Conservation (phyloP, 257 asterid genomes). For the Vinca minor region DNA sequence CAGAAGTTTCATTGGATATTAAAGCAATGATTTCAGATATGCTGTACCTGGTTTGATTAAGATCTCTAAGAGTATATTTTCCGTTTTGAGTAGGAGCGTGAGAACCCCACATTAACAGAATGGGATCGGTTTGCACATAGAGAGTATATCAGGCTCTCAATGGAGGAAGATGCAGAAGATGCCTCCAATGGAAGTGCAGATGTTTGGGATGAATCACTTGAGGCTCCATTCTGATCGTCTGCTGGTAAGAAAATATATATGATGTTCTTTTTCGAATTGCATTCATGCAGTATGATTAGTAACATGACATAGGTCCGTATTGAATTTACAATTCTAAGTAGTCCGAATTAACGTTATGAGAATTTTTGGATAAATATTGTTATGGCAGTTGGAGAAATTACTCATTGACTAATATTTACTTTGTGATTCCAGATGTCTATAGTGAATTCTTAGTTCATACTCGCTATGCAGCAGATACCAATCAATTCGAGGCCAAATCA, state of each 20-base stretch:
- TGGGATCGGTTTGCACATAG: conserved; percentile 99
- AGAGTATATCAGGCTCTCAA: conserved; percentile 96
- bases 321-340: neutral
- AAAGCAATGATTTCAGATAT: conserved; percentile 3
- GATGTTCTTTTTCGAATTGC: neutral
- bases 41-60: neutral
- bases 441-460: conserved; percentile 28
- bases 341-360: conserved; percentile 5
- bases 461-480: conserved; percentile 26
- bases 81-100: conserved; percentile 73
- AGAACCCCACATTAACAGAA: conserved; percentile 92
- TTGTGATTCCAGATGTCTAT: conserved; percentile 27
- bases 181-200: conserved; percentile 99
- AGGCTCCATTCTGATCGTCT: conserved; percentile 88
- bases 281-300: neutral
- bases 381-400: neutral
- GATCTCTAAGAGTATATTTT: conserved; percentile 6
- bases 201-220: conserved; percentile 99
- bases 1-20: neutral
- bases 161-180: conserved; percentile 99
- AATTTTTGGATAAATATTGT: neutral
- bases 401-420: neutral
- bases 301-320: neutral
- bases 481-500: conserved; percentile 5
- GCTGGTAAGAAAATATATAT: conserved; percentile 33